A percentile compares a stretch with the other conserved stretches of the same genome.
Evolutionary conservation across 2,329 filamentous ascomycete genomes (phyloP).

Genomic region (Bipolaris gigantea): DNA sequence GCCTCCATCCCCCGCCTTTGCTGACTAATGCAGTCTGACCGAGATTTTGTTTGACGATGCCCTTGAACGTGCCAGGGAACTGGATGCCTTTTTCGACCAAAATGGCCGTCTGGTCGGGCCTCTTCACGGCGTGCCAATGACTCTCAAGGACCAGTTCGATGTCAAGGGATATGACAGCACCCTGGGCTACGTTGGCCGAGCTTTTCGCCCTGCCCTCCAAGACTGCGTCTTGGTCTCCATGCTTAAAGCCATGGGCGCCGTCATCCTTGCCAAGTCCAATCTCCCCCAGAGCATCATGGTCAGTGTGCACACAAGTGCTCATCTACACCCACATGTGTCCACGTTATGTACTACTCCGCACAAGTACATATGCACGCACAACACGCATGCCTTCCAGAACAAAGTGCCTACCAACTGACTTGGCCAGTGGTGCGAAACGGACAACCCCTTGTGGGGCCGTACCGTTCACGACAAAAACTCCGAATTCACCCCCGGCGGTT

Average conservation of each 20-base stretch:
- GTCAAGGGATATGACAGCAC: slow-evolving; percentile 52
- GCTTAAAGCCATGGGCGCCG: slow-evolving; percentile 56
- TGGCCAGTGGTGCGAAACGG: slow-evolving; percentile 60
- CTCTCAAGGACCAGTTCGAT: slow-evolving; percentile 55
- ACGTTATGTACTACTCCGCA: too few relatives aligned
- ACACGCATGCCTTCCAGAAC: background rate
- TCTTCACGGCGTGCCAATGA: slow-evolving; percentile 53
- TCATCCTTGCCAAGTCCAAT: slow-evolving; percentile 56
- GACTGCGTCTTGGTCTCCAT: slow-evolving; percentile 60
- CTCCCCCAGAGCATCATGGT: slow-evolving; percentile 61
- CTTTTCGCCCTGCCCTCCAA: slow-evolving; percentile 53
- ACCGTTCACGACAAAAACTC: slow-evolving; percentile 61
- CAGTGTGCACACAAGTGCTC: background rate
- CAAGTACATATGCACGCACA: too few relatives aligned
- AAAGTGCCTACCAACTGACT: background rate
- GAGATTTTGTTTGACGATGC: slow-evolving; percentile 54
- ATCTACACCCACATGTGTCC: too few relatives aligned
- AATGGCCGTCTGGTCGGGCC: slow-evolving; percentile 48
- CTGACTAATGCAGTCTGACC: slow-evolving; percentile 45
- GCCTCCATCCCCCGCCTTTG: background rate
- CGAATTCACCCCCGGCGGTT: slow-evolving; percentile 58
- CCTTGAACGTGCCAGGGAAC: slow-evolving; percentile 44
- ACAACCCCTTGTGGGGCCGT: slow-evolving; percentile 63
- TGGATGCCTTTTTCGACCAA: slow-evolving; percentile 46
- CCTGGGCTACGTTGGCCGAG: slow-evolving; percentile 67